Percentiles rank a stretch among this genome's conserved stretches.
Conservation (phyloP, 75 land plant genomes). For the Pinus taeda region DNA sequence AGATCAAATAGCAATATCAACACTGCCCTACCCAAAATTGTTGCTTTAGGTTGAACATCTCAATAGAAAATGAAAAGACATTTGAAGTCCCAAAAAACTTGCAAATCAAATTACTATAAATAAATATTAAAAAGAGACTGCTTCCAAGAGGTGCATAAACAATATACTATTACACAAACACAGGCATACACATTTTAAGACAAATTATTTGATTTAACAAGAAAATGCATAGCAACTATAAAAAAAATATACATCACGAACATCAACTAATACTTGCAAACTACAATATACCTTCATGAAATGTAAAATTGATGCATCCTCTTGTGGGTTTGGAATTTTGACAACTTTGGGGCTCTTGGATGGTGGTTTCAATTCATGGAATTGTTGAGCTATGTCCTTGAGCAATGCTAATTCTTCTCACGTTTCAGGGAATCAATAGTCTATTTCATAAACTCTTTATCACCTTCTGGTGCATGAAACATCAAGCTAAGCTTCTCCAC, state of each 20-base stretch:
- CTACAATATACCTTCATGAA: constrained; percentile 2
- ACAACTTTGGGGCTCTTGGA: constrained; percentile 14
- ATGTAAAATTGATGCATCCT: not conserved
- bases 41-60: not conserved
- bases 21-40: not conserved
- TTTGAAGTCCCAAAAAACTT: too few relatives aligned
- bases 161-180: not conserved
- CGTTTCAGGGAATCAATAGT: constrained; percentile 65
- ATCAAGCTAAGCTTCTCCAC: constrained; percentile 49
- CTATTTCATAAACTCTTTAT: constrained; percentile 75
- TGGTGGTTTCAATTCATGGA: constrained; percentile 41
- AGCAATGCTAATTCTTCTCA: constrained; percentile 70
- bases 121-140: not conserved
- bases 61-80: too few relatives aligned
- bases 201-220: constrained; percentile 1
- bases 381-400: constrained; percentile 70
- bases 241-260: not conserved
- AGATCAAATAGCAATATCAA: not conserved
- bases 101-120: not conserved
- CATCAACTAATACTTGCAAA: not conserved
- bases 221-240: not conserved
- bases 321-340: not conserved
- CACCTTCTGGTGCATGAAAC: constrained; percentile 79
- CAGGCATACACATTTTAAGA: not conserved
- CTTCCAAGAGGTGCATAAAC: not conserved